These are phyloP conservation scores for Sphaerulina populicola DNA, from an alignment of 2,329 filamentous ascomycete genomes.

Conservation along the genomic window DNA sequence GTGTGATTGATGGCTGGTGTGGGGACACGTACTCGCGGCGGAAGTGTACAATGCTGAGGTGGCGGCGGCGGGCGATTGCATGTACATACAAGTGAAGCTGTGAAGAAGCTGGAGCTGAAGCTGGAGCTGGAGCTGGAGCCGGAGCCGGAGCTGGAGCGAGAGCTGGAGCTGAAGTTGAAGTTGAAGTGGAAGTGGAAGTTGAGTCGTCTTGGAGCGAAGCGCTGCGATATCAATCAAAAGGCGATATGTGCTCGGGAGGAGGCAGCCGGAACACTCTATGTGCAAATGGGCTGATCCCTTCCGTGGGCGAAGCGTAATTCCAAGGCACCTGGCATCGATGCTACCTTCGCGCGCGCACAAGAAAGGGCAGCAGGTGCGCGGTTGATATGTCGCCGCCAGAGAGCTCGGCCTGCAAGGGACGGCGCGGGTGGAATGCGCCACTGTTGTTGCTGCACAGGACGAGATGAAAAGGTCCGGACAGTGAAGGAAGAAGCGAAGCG, in stretches of 20 bases:
- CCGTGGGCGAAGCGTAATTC: slow-evolving; percentile 18
- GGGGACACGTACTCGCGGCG: background rate
- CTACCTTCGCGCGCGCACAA: background rate
- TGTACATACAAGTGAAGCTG: slow-evolving; percentile 5
- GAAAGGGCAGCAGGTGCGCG: background rate
- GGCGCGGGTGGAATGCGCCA: slow-evolving; percentile 11
- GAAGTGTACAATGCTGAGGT: background rate
- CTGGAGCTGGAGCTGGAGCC: background rate
- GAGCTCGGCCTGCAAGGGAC: slow-evolving; percentile 14
- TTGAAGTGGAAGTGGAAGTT: background rate
- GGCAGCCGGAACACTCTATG: slow-evolving; percentile 20
- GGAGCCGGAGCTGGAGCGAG: background rate
- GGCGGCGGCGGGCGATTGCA: slow-evolving; percentile 1
- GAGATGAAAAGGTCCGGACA: slow-evolving; percentile 1
- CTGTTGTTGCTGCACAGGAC: slow-evolving; percentile 7
- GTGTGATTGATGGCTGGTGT: background rate
- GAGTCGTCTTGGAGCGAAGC: background rate
- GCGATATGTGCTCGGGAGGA: slow-evolving; percentile 21
- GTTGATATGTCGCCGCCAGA: slow-evolving; percentile 4
- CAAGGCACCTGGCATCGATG: slow-evolving; percentile 13
- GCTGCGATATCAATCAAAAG: slow-evolving; percentile 12
- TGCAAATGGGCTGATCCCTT: slow-evolving; percentile 24
- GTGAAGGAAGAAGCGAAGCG: background rate
- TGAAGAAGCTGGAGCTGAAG: background rate
- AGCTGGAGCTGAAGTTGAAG: slow-evolving; percentile 3